These are phyloP conservation scores for Phalaenopsis hybrid DNA, from an alignment of 116 monocot genomes.

Conservation along the genomic window DNA sequence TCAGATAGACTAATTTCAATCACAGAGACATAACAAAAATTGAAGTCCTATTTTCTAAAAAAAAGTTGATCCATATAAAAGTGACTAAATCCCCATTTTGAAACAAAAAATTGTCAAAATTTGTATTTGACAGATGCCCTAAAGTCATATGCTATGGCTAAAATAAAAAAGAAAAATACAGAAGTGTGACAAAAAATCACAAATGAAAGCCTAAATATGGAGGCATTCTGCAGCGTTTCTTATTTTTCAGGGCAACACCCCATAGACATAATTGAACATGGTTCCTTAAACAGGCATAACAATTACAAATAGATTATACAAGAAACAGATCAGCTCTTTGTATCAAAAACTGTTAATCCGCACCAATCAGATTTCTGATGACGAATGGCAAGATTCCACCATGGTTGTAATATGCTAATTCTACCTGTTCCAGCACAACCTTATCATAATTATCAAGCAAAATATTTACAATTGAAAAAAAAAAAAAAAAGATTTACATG, in stretches of 20 bases:
- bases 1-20: too few relatives aligned
- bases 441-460: not conserved
- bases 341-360: constrained; percentile 12
- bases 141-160: not conserved
- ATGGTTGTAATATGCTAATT: constrained; percentile 42
- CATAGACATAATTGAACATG: not conserved
- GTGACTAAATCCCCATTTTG: too few relatives aligned
- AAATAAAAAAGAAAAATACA: not conserved
- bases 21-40: too few relatives aligned
- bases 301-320: too few relatives aligned
- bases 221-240: not conserved
- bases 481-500: too few relatives aligned
- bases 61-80: too few relatives aligned
- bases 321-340: too few relatives aligned
- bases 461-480: not conserved
- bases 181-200: not conserved
- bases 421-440: constrained; percentile 24
- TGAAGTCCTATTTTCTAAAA: too few relatives aligned
- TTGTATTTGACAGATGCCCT: not conserved
- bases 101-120: not conserved
- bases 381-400: constrained; percentile 50
- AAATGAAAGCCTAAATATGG: not conserved
- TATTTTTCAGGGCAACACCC: not conserved
- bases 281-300: not conserved
- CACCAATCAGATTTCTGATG: constrained; percentile 30